These are phyloP conservation scores for Mucor plumbeus DNA, from an alignment of 371 early-diverging fungal genomes.

Conservation along the genomic window DNA sequence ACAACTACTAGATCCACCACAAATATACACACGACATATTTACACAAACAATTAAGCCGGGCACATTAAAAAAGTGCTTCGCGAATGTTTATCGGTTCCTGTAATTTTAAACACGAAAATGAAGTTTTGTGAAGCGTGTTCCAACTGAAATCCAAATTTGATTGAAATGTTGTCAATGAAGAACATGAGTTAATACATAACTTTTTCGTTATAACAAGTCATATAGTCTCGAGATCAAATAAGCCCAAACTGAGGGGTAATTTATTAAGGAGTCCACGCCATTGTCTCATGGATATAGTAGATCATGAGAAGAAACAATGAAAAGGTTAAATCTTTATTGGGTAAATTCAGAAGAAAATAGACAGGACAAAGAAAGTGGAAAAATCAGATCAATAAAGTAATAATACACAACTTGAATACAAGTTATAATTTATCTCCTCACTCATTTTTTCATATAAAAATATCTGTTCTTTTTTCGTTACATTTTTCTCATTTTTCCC, in stretches of 20 bases:
- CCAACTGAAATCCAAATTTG: background rate
- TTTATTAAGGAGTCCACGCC: background rate
- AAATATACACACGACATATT: background rate
- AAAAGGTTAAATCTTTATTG: background rate
- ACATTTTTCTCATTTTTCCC: background rate
- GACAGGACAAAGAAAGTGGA: background rate
- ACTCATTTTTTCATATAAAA: background rate
- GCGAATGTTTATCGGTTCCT: background rate
- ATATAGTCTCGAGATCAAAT: constrained; percentile 1
- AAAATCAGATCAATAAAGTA: background rate
- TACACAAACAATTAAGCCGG: background rate
- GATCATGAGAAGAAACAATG: background rate
- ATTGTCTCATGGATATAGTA: background rate
- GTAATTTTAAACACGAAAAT: background rate
- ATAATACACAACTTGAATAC: background rate
- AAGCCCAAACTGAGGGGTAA: background rate
- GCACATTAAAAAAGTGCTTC: too few species aligned
- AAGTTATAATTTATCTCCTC: background rate
- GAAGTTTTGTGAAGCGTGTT: background rate
- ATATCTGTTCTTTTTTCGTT: background rate
- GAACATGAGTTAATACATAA: background rate
- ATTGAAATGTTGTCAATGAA: constrained; percentile 6
- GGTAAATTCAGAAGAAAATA: background rate
- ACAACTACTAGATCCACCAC: background rate
- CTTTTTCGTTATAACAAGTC: background rate